These are phyloP conservation scores for Beta vulgaris DNA, from an alignment of 148 eudicot genomes.

Conservation along the genomic window DNA sequence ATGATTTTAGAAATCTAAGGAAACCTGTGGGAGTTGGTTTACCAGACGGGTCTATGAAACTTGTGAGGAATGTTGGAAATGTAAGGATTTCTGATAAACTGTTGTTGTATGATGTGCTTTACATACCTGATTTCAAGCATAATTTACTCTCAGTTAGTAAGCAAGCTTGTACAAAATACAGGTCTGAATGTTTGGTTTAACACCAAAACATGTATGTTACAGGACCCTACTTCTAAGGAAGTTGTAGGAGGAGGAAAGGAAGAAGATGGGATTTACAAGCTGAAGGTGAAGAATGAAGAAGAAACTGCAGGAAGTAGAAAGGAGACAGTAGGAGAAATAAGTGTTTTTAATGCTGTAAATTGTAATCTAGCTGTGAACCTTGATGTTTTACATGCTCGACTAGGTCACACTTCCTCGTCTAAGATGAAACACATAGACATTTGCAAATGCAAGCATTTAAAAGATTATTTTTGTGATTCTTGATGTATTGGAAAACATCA, in stretches of 20 bases:
- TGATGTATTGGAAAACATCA: not conserved
- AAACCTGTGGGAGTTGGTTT: too few species aligned
- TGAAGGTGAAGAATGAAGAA: not conserved
- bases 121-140: not conserved
- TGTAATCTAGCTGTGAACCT: too few species aligned
- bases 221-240: not conserved
- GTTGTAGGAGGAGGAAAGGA: not conserved
- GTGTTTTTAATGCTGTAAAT: too few species aligned
- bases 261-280: not conserved
- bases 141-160: not conserved
- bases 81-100: not conserved
- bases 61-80: not conserved
- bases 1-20: too few species aligned
- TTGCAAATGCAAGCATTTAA: not conserved
- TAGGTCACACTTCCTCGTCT: not conserved
- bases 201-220: not conserved
- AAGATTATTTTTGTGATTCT: not conserved
- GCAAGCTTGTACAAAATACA: not conserved
- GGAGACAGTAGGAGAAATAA: not conserved
- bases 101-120: not conserved
- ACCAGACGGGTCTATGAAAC: not conserved
- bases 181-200: not conserved
- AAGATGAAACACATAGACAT: not conserved
- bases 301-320: not conserved
- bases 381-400: slow-evolving; percentile 12